These are phyloP conservation scores for Wickerhamiella lipophila DNA, from an alignment of 805 yeast genomes.

Conservation along the genomic window DNA sequence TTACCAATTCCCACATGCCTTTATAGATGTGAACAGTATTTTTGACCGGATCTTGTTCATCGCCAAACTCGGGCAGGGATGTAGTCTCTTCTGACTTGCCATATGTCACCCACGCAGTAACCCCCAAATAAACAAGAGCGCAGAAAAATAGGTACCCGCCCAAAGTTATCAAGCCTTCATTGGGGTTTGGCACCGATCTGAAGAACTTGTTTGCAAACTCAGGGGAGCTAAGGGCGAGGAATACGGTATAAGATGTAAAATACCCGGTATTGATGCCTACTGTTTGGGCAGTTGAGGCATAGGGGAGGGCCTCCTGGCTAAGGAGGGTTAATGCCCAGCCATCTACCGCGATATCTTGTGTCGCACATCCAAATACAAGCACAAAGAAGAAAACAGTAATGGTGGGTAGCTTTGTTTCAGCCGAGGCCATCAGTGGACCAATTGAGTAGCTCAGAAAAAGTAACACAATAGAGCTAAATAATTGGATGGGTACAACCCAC, in stretches of 20 bases:
- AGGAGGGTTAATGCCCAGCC: slow-evolving; percentile 95
- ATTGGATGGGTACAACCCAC: slow-evolving; percentile 92
- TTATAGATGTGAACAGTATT: slow-evolving; percentile 24
- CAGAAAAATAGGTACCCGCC: slow-evolving; percentile 67
- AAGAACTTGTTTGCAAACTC: slow-evolving; percentile 84
- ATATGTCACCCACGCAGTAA: slow-evolving; percentile 48
- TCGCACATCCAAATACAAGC: slow-evolving; percentile 80
- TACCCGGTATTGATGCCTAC: slow-evolving; percentile 90
- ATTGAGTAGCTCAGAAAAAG: slow-evolving; percentile 49
- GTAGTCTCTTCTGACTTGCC: slow-evolving; percentile 64
- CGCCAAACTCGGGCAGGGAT: slow-evolving; percentile 7
- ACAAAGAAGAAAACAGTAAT: slow-evolving; percentile 64
- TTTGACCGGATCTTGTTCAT: slow-evolving; percentile 5
- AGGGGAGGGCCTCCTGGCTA: slow-evolving; percentile 63
- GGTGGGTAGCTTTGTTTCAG: slow-evolving; percentile 36
- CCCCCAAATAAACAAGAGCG: slow-evolving; percentile 57
- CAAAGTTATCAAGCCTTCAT: slow-evolving; percentile 55
- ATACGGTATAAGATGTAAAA: slow-evolving; percentile 81
- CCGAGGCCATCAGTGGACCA: slow-evolving; percentile 38
- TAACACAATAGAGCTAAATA: slow-evolving; percentile 59
- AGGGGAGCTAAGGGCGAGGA: slow-evolving; percentile 78
- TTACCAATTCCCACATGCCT: slow-evolving; percentile 32
- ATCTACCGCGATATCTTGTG: slow-evolving; percentile 97
- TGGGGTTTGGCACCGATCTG: slow-evolving; percentile 41
- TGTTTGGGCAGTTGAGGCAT: slow-evolving; percentile 95